Base-by-base conservation (phyloP, 2,329 filamentous ascomycete species). In the Colletotrichum sp. region DNA sequence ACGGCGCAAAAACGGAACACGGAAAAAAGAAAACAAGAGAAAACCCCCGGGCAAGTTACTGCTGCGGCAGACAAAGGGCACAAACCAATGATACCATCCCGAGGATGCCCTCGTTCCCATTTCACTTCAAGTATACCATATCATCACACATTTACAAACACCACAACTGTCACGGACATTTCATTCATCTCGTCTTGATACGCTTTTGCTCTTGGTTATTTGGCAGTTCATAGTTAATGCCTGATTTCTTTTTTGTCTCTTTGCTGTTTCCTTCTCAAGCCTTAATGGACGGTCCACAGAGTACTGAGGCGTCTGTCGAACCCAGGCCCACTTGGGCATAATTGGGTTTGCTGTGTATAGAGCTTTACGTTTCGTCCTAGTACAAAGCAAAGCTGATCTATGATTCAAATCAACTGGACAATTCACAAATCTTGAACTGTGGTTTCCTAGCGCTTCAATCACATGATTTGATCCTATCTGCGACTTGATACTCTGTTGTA, bases 81-180 rank as follows among this genome's bases (percentile, higher is more conserved):
- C 28, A 59, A 71, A 60, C 69, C 44, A 36, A 76, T 76, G 73
- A 76, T 76, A 76, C 73, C 73, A 76, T 62, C 65, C 72, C 64
- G 72, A 68, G 72, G 72, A 68, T 57, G 63, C 44, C 70, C 69
- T 76, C 70, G 64, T 21, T 59, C 64, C 57, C 59, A 32, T 62
- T 76, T 73, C 70, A n/a, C 59, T 76, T 76, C 73, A 30, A 73
- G 64, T 76, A 73, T 76, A 73, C 73, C 73, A 76, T 69, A 73
- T 60, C 70, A 69, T 59, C 34, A 34, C 57, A 64, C 28, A 26
- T 66, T 44, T 30, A 62, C 49, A 75, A 57, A 66, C 63, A 72
- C 15, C 68, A 64, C 39, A 44, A 64, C 63, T 30, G 49, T 16
- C 34, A 62, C 64, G 73, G 59, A 73, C 57, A 65, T 60, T 64